Evolutionary conservation across 2,329 filamentous ascomycete species (phyloP).

Genomic region (Elsinoe necatrix): DNA sequence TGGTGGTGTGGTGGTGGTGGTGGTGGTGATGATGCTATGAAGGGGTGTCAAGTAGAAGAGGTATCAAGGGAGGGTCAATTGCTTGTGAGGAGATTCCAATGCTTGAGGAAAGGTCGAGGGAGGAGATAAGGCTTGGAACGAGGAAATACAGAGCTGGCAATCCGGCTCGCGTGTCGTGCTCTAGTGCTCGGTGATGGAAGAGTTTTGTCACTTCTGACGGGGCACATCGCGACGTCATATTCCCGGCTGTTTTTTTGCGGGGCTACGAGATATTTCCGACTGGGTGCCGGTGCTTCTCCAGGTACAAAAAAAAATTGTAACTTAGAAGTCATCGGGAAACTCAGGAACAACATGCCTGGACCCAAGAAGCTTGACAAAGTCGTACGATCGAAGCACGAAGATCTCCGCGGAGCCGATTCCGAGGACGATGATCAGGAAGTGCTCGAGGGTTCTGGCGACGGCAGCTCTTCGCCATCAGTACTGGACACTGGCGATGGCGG

Average conservation of each 20-base stretch:
- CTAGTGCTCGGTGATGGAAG: not conserved
- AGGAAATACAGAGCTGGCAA: constrained; percentile 9
- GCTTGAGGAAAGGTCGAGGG: not conserved
- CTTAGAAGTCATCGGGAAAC: constrained; percentile 5
- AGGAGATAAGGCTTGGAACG: constrained; percentile 6
- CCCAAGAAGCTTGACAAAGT: not conserved
- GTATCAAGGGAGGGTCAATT: not conserved
- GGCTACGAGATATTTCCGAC: constrained; percentile 1
- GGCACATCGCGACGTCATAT: not conserved
- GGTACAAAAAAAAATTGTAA: not conserved
- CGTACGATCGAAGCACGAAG: constrained; percentile 8
- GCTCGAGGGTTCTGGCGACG: constrained; percentile 30
- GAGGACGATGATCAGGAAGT: constrained; percentile 18
- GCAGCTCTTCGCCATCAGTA: constrained; percentile 33
- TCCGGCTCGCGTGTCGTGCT: not conserved
- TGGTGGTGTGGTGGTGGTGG: constrained; percentile 23
- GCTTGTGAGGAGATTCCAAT: not conserved
- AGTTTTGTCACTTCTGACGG: not conserved
- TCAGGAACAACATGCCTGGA: constrained; percentile 8
- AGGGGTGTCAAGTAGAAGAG: not conserved
- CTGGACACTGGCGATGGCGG: constrained; percentile 32
- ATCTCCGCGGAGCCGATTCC: constrained; percentile 17
- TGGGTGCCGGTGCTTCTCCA: not conserved
- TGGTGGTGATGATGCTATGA: not conserved
- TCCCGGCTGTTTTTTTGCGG: constrained; percentile 1